Conservation (phyloP, 305 asterid species). For the Solanum hybrid region DNA sequence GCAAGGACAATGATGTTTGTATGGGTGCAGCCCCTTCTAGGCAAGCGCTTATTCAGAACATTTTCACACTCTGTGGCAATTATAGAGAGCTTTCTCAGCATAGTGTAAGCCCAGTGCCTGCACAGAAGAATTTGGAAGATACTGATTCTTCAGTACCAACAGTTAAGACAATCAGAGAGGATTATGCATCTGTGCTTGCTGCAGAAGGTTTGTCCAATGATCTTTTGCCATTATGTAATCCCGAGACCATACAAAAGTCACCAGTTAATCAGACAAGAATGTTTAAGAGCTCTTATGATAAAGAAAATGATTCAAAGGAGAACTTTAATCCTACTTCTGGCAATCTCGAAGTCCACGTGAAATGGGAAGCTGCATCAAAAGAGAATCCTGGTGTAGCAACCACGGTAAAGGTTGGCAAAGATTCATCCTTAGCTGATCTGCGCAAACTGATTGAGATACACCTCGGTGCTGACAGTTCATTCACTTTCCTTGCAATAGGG, state of each 20-base stretch:
- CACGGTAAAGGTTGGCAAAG: constrained; percentile 43
- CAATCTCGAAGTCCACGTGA: constrained; percentile 38
- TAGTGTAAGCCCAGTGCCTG: constrained; percentile 17
- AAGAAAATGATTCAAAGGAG: constrained; percentile 27
- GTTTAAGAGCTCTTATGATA: constrained; percentile 12
- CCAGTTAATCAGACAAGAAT: constrained; percentile 5
- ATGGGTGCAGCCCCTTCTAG: constrained; percentile 34
- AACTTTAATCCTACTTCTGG: constrained; percentile 15
- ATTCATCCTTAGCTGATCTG: constrained; percentile 67
- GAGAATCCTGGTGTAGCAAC: constrained; percentile 66
- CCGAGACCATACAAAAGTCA: not conserved
- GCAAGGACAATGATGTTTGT: constrained; percentile 12
- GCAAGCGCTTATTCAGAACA: constrained; percentile 47
- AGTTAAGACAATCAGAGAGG: constrained; percentile 2
- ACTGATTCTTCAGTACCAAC: constrained; percentile 4
- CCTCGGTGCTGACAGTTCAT: constrained; percentile 50
- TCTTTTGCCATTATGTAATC: not conserved
- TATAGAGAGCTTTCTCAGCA: constrained; percentile 43
- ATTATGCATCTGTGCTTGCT: not conserved
- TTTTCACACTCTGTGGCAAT: constrained; percentile 61
- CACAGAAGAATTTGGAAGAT: constrained; percentile 3
- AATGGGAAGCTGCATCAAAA: constrained; percentile 72
- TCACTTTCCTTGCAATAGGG: constrained; percentile 64
- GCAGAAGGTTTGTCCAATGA: not conserved
- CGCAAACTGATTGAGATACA: constrained; percentile 70